Conservation (phyloP, 1,284 basidiomycete species). For the Cystobasidiaceae sp. region DNA sequence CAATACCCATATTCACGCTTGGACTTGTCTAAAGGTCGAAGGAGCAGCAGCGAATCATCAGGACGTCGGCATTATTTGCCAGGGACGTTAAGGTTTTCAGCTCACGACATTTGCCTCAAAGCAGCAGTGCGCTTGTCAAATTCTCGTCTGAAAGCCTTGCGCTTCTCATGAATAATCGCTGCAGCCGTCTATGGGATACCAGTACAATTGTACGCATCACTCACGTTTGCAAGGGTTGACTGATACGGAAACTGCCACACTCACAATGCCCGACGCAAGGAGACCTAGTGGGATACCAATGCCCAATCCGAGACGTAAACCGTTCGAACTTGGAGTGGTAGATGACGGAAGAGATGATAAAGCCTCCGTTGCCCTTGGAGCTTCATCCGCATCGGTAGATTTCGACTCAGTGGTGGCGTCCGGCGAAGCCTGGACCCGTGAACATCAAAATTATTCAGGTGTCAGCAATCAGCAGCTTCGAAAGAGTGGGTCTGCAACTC, state of each 20-base stretch:
- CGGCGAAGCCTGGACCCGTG: too few species aligned
- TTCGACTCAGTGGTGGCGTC: too few species aligned
- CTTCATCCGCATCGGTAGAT: too few species aligned
- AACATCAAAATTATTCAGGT: too few species aligned
- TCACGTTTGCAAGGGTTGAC: neutral
- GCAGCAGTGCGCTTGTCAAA: slow-evolving; percentile 18
- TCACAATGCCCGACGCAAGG: slow-evolving; percentile 1
- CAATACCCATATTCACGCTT: too few species aligned
- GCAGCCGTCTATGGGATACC: neutral
- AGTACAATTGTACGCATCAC: neutral
- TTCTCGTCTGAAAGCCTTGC: neutral
- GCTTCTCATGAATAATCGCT: slow-evolving; percentile 12
- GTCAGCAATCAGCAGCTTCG: too few species aligned
- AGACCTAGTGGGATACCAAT: slow-evolving; percentile 19
- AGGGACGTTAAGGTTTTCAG: neutral
- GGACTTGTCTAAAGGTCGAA: too few species aligned
- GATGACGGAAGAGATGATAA: neutral
- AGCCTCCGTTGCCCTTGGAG: neutral
- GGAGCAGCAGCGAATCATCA: too few species aligned
- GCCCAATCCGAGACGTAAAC: slow-evolving; percentile 18
- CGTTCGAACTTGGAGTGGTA: neutral
- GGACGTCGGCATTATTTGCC: too few species aligned
- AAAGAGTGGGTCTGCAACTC: too few species aligned
- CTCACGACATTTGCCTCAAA: slow-evolving; percentile 18
- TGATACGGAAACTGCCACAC: neutral